phyloP scores from a whole-genome alignment of 306 rosid genomes.

The Cercis canadensis region DNA sequence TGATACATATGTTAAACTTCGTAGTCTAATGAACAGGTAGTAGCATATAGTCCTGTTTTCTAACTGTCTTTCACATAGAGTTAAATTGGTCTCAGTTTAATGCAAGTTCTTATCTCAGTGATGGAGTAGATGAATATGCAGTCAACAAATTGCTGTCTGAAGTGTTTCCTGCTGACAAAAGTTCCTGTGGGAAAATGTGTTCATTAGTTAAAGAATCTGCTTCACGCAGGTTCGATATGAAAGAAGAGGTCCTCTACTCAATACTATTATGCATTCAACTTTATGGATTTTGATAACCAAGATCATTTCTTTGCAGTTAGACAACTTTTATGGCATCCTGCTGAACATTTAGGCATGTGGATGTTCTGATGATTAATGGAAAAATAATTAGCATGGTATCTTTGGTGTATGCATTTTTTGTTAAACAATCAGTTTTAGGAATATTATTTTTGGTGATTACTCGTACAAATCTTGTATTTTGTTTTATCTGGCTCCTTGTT shows the following conservation, averaged over 20 bases:
- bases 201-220: conserved; percentile 82
- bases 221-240: conserved; percentile 86
- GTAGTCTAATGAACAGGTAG: conserved; percentile 89
- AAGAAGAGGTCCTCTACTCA: conserved; percentile 81
- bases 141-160: conserved; percentile 80
- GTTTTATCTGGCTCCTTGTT: conserved; percentile 11
- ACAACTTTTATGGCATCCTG: neutral
- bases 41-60: conserved; percentile 19
- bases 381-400: conserved; percentile 23
- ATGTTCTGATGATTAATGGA: conserved; percentile 17
- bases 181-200: conserved; percentile 61
- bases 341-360: conserved; percentile 23
- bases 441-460: conserved; percentile 12
- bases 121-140: conserved; percentile 84
- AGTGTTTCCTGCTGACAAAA: conserved; percentile 63
- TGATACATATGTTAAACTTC: conserved; percentile 78
- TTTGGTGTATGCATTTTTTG: conserved; percentile 22
- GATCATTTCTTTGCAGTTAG: conserved; percentile 21
- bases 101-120: conserved; percentile 60
- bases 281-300: conserved; percentile 23
- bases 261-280: conserved; percentile 35
- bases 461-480: conserved; percentile 9
- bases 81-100: conserved; percentile 31
- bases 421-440: conserved; percentile 2
- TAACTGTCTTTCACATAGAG: conserved; percentile 1